Percentiles rank a stretch among this genome's conserved stretches.
Evolutionary conservation across 805 yeast genomes (phyloP).

Genomic region (Saturnispora hagleri): DNA sequence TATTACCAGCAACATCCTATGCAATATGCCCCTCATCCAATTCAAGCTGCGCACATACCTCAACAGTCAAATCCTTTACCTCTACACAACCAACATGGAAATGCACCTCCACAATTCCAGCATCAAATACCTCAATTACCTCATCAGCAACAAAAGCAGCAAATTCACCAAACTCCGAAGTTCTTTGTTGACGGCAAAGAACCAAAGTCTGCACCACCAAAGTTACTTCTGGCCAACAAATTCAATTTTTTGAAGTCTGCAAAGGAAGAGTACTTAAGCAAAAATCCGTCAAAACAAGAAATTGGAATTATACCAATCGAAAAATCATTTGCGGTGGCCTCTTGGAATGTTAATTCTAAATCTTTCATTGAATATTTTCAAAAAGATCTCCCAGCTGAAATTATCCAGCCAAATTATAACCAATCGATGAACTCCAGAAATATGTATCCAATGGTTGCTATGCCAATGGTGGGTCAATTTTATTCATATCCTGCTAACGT

Average conservation of each 20-base stretch:
- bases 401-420: not conserved
- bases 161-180: not conserved
- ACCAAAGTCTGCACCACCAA: constrained; percentile 9
- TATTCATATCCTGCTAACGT: not conserved
- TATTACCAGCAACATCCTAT: not conserved
- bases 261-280: constrained; percentile 25
- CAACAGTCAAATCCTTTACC: not conserved
- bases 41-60: not conserved
- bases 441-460: constrained; percentile 2
- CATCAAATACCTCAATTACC: constrained; percentile 6
- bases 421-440: not conserved
- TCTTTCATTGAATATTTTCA: constrained; percentile 37
- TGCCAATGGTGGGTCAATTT: not conserved
- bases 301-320: constrained; percentile 38
- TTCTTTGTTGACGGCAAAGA: not conserved
- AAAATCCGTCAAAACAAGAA: constrained; percentile 15
- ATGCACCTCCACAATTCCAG: constrained; percentile 2
- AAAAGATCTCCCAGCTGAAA: constrained; percentile 14
- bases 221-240: constrained; percentile 28
- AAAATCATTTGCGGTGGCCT: constrained; percentile 43
- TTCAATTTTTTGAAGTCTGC: constrained; percentile 48
- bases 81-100: not conserved
- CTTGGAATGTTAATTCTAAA: constrained; percentile 27
- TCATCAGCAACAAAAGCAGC: constrained; percentile 6
- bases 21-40: not conserved